These are phyloP conservation scores for Suhomyces canberraensis DNA, from an alignment of 805 yeast species.

Conservation along the genomic window DNA sequence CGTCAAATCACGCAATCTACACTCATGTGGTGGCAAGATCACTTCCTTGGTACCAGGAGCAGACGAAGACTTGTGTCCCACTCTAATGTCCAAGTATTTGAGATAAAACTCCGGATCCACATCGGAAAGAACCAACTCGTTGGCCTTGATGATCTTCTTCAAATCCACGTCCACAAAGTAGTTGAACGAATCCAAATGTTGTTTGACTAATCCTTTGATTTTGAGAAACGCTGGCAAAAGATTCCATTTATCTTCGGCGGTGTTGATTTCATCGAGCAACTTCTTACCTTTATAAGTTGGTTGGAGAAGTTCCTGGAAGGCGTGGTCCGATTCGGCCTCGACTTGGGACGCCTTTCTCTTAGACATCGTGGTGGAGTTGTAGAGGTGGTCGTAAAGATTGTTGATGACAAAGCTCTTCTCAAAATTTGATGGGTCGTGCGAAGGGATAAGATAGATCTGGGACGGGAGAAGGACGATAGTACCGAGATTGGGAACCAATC, in stretches of 20 bases:
- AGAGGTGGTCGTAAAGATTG: neutral
- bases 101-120: constrained; percentile 96
- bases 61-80: constrained; percentile 73
- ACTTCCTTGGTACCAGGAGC: constrained; percentile 52
- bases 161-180: constrained; percentile 92
- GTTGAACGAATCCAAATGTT: constrained; percentile 96
- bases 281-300: constrained; percentile 84
- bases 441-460: neutral
- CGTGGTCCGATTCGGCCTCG: constrained; percentile 43
- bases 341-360: constrained; percentile 4
- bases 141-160: constrained; percentile 88
- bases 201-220: constrained; percentile 94
- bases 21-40: constrained; percentile 85
- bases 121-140: constrained; percentile 83
- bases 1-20: constrained; percentile 89
- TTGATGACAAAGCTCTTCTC: neutral
- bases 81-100: constrained; percentile 88
- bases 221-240: constrained; percentile 91
- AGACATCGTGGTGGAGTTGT: constrained; percentile 1
- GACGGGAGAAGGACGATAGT: neutral
- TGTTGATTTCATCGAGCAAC: constrained; percentile 80
- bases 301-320: constrained; percentile 72
- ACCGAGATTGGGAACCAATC: too few species aligned
- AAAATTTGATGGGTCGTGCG: neutral
- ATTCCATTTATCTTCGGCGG: constrained; percentile 97